phyloP scores from a whole-genome alignment of 768 basidiomycete genomes.

The Leccinum obscurum region DNA sequence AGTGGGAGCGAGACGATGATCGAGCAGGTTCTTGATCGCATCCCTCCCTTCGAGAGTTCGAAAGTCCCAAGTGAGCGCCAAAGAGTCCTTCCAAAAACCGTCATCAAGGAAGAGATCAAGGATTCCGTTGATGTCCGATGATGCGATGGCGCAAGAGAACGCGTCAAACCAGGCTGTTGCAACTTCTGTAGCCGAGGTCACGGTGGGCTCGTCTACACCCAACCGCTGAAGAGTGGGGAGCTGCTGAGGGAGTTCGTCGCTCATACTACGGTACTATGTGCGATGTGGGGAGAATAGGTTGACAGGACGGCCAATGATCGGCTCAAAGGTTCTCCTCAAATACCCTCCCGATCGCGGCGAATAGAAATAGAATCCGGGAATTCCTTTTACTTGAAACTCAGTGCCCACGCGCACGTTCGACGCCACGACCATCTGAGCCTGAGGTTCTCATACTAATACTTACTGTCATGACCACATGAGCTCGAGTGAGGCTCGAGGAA shows the following conservation, averaged over 20 bases:
- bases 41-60: constrained; percentile 45
- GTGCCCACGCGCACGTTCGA: too few relatives aligned
- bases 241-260: constrained; percentile 25
- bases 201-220: constrained; percentile 24
- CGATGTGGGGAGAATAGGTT: not conserved
- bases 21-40: constrained; percentile 40
- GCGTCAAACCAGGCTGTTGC: constrained; percentile 27
- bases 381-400: too few relatives aligned
- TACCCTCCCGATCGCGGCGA: not conserved
- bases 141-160: constrained; percentile 25
- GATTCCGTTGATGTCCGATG: constrained; percentile 17
- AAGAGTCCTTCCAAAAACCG: constrained; percentile 52
- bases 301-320: not conserved
- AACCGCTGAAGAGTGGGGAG: constrained; percentile 32
- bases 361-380: not conserved
- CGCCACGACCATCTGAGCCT: too few relatives aligned
- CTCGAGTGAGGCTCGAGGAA: too few relatives aligned
- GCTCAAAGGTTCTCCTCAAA: not conserved
- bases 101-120: constrained; percentile 31
- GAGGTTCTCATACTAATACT: too few relatives aligned
- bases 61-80: constrained; percentile 57
- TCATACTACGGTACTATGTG: constrained; percentile 11
- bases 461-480: too few relatives aligned
- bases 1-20: constrained; percentile 37
- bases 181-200: constrained; percentile 19